Base-by-base conservation (phyloP, 2,329 filamentous ascomycete genomes). In the Fusarium illudens region DNA sequence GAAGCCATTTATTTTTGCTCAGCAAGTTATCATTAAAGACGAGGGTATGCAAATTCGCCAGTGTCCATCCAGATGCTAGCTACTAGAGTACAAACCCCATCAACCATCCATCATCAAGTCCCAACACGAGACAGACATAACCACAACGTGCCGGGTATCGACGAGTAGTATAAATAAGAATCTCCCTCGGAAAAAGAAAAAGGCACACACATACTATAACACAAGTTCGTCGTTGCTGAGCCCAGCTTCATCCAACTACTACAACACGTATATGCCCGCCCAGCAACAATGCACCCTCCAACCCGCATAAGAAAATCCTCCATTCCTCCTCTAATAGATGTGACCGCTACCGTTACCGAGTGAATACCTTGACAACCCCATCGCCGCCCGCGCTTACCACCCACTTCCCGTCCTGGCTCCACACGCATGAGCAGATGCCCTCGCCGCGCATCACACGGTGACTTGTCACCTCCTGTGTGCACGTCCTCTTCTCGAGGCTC, bases 401-500 rank as follows among this genome's bases (percentile, higher is more conserved):
- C 87, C 96, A 96, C 70, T 94, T 88, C 32, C 95, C 94, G 76
- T 99, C 96, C 73, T 94, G 92, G 76, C 94, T 97, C 96, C 96
- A 99, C 17, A 96, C 92, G 5, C 97, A 95, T 15, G 91, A 88
- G 80, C 95, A 98, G 8, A 98, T 93, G 20, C 96, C 96, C 78
- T 99, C 96, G 50, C 95, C 96, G 53, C 96, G 89, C 94, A 98
- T 97, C 69, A 96, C 87, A 37, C 96, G 89, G 80, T 98, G 94
- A 64, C 89, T 93, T 3, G 94, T 96, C 73, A 99, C 93, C 78
- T 98, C 96, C 79, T 99, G 96, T 5, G 92, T 96, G 82, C 96
- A 99, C 46, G 91, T 92, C 52, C 96, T 89, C 83, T 97, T 99
- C 79, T 99, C 96, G 20, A 99, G 85, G 29, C 92, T 94, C 96